phyloP scores from a whole-genome alignment of 805 yeast genomes.

The Candida andamanensis region DNA sequence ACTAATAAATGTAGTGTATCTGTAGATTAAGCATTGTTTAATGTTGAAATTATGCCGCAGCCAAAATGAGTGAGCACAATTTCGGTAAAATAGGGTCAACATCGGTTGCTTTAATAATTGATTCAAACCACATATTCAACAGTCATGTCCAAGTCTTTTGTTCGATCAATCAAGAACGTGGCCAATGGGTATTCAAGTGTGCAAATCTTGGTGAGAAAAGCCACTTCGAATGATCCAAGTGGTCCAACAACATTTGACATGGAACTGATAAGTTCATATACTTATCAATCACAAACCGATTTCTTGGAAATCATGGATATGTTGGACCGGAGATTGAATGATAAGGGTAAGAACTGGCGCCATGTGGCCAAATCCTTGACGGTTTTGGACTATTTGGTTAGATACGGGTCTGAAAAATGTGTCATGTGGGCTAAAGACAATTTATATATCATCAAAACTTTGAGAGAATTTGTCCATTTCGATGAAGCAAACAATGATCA shows the following conservation, averaged over 20 bases:
- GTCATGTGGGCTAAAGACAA: conserved; percentile 91
- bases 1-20: no score
- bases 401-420: conserved; percentile 82
- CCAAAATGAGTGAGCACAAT: no score
- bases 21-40: no score
- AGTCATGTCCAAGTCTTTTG: conserved; percentile 69
- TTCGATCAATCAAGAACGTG: conserved; percentile 82
- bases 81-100: conserved; percentile 4
- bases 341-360: conserved; percentile 96
- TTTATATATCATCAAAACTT: conserved; percentile 78
- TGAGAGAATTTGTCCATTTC: conserved; percentile 79
- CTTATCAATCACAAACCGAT: conserved; percentile 64
- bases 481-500: conserved; percentile 81
- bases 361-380: conserved; percentile 91
- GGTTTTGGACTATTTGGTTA: conserved; percentile 80
- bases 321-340: conserved; percentile 86
- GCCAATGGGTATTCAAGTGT: conserved; percentile 84
- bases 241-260: conserved; percentile 80
- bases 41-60: no score
- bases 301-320: conserved; percentile 90
- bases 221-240: conserved; percentile 81
- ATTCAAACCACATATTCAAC: neutral
- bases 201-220: conserved; percentile 85
- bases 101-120: no score
- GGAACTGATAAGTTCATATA: conserved; percentile 76